phyloP scores from a whole-genome alignment of 2,329 filamentous ascomycete species.

The Geosmithia putterillii region DNA sequence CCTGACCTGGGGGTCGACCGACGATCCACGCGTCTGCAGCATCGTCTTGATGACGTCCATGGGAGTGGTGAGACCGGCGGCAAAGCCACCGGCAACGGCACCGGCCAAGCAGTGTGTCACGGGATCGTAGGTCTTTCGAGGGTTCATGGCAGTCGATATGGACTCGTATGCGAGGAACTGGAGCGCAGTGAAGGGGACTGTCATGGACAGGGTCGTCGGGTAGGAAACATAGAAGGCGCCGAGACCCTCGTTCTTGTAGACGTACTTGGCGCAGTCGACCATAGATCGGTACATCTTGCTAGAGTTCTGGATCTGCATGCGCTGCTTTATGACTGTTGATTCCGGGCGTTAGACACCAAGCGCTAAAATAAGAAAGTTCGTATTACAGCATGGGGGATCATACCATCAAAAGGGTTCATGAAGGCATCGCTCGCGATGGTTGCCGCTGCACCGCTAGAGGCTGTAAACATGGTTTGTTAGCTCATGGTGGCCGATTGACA shows the following conservation, averaged over 20 bases:
- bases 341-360: neutral
- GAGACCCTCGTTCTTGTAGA: slow-evolving; percentile 80
- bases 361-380: neutral
- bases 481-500: slow-evolving; percentile 3
- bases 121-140: slow-evolving; percentile 74
- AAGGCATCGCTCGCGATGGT: slow-evolving; percentile 96
- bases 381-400: slow-evolving; percentile 11
- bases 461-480: slow-evolving; percentile 29
- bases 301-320: slow-evolving; percentile 98
- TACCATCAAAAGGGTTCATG: slow-evolving; percentile 99
- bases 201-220: slow-evolving; percentile 96
- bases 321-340: slow-evolving; percentile 87
- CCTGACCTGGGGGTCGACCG: slow-evolving; percentile 66
- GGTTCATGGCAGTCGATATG: slow-evolving; percentile 87
- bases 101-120: slow-evolving; percentile 88
- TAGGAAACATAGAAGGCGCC: slow-evolving; percentile 97
- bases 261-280: slow-evolving; percentile 72
- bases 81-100: slow-evolving; percentile 83
- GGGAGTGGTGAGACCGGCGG: slow-evolving; percentile 86
- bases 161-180: slow-evolving; percentile 98
- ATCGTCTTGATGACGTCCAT: slow-evolving; percentile 98
- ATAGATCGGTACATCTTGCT: slow-evolving; percentile 75
- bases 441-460: slow-evolving; percentile 83
- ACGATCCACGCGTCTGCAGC: slow-evolving; percentile 82
- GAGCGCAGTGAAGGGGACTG: slow-evolving; percentile 90